Evolutionary conservation across 352 stramenopile species (phyloP).

Genomic region (Globisporangium echinulatum): DNA sequence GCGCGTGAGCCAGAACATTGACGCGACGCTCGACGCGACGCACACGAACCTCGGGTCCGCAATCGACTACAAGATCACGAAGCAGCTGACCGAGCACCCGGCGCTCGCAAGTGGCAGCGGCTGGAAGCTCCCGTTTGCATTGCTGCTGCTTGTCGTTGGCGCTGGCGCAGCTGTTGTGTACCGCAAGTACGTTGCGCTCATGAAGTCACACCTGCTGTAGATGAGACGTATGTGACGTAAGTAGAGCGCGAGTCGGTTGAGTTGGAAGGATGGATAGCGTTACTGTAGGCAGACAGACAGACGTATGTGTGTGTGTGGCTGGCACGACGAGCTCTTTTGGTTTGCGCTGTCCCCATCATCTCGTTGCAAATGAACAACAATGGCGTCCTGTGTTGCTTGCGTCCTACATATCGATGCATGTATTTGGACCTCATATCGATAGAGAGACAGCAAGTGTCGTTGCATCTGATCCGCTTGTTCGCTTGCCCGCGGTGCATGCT

Average conservation of each 20-base stretch:
- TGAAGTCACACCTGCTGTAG: constrained; percentile 87
- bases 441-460: not conserved
- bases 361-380: not conserved
- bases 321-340: too few relatives aligned
- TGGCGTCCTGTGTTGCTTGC: not conserved
- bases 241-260: not conserved
- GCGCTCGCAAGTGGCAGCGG: constrained; percentile 38
- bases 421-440: too few relatives aligned
- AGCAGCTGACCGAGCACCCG: constrained; percentile 68
- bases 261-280: too few relatives aligned
- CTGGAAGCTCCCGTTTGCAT: constrained; percentile 77
- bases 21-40: constrained; percentile 50
- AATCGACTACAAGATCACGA: constrained; percentile 72
- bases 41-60: constrained; percentile 49
- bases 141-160: constrained; percentile 56
- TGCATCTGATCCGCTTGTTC: not conserved
- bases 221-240: not conserved
- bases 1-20: constrained; percentile 57
- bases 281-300: too few relatives aligned
- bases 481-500: not conserved
- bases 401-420: not conserved
- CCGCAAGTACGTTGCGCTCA: constrained; percentile 80
- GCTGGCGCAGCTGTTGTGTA: constrained; percentile 51
- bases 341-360: too few relatives aligned
- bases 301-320: too few relatives aligned